phyloP scores from a whole-genome alignment of 768 basidiomycete species.

The Suillus plorans region DNA sequence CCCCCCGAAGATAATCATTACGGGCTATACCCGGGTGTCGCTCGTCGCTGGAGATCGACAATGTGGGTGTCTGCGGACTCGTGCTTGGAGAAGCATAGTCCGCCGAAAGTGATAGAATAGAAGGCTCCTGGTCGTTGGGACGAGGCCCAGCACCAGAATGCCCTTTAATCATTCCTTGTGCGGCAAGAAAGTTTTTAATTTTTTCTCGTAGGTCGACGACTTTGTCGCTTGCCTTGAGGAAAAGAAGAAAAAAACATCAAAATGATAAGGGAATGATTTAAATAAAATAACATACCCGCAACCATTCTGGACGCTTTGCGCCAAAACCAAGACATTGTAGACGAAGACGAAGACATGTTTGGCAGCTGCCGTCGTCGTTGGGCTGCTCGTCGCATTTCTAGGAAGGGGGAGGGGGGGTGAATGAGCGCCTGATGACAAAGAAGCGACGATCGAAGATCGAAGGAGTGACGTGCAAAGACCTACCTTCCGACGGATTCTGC shows the following conservation, averaged over 20 bases:
- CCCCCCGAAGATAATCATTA: slow-evolving; percentile 13
- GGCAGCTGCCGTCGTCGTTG: slow-evolving; percentile 60
- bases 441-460: slow-evolving; percentile 10
- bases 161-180: slow-evolving; percentile 89
- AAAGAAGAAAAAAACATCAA: neutral
- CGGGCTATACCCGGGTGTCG: slow-evolving; percentile 34
- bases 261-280: neutral
- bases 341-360: slow-evolving; percentile 74
- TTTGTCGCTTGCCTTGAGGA: slow-evolving; percentile 65
- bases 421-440: slow-evolving; percentile 15
- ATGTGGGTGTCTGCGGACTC: slow-evolving; percentile 47
- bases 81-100: slow-evolving; percentile 39
- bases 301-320: slow-evolving; percentile 82
- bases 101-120: slow-evolving; percentile 50
- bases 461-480: slow-evolving; percentile 15
- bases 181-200: slow-evolving; percentile 76
- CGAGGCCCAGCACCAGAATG: slow-evolving; percentile 73
- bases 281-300: slow-evolving; percentile 53
- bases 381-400: slow-evolving; percentile 86
- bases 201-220: slow-evolving; percentile 70
- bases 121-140: slow-evolving; percentile 52
- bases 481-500: slow-evolving; percentile 84
- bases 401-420: neutral
- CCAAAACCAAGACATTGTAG: slow-evolving; percentile 88
- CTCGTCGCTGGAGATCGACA: slow-evolving; percentile 43